Evolutionary conservation across 768 basidiomycete species (phyloP), one percentile per base, ranked within the genome.

Genomic region (Tulasnella sp.): DNA sequence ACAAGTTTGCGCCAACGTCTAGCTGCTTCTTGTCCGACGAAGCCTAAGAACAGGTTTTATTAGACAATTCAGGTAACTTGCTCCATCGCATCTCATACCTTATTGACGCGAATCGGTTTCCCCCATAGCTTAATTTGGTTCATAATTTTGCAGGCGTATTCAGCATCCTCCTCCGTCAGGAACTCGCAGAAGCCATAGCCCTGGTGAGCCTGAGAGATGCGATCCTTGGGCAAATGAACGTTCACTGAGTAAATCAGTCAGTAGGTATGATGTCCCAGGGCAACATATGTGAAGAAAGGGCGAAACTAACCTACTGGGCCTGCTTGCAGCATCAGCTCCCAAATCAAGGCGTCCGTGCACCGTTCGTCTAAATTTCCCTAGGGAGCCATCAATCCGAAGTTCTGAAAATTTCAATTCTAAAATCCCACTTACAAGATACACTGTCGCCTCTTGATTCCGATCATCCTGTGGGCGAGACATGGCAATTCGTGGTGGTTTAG

Each of bases 161-260:
- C 98, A 81, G 98, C 96, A 87, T 99, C 98, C 85, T 98, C 97
- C 87, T 99, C 97, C 52, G 96, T 96, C 86, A 97, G 88, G 86
- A 99, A 99, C 88, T 99, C 98, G 90, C 97, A 98, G 87, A 99
- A 99, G 56, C 98, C 98, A 86, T 98, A 99, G 72, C 98, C 98
- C 87, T 99, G 98, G 85, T 99, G 98, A 1, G 94, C 89, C 94
- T 97, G 97, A 18, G 96, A 98, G 79, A 99, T 95, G 82, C 98
- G 92, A 86, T 99, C 98, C 87, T 99, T 99, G 19, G 98, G 97
- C 9, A 99, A 88, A 86, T 99, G 98, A 0, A 99, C 97, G 84
- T 99, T 99, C 31, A 96, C 97, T 97, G 82, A 14, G 76, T 21
- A 76, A 40, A 40, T 24, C 18, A 56, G 68, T n/a, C 34, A 52